Evolutionary conservation across 495 filamentous ascomycete genomes (phyloP), one percentile per base, ranked within the genome.

Genomic region (Daldinia bambusicola): DNA sequence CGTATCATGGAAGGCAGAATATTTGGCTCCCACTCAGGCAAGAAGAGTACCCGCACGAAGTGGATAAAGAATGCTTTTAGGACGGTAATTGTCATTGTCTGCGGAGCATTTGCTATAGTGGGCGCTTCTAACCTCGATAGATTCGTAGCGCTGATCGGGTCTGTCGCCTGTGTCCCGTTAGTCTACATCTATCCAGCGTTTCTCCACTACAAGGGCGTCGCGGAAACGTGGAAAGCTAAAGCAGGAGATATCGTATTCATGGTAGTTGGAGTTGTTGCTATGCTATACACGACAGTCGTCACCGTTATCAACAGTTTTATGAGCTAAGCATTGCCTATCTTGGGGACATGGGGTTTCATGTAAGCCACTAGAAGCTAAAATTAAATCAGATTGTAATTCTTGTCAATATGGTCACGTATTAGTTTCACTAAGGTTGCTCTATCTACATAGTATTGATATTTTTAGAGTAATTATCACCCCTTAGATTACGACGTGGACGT

Each of bases 141-240:
- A 52, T 91, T 91, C 64, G 89, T 91, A 0, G 86, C 88, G 0
- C 74, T 91, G 30, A 90, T 89, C 67, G 89, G 89, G 0, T 84
- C 80, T 18, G 85, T 88, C 63, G 89, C 89, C 3, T 91, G 89
- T 56, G 85, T 99, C 63, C 95, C 95, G 10, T 81, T 99, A 55
- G 95, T 98, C 52, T 98, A 97, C 77, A 93, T 99, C 40, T 99
- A 99, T 78, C 96, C 95, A 61, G 82, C 88, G 4, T 87, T 79
- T 56, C 71, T 90, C 62, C 89, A 91, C 72, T 88, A 81, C 65
- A 86, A 83, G 63, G 88, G 86, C 1, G 78, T 89, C 16, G 89
- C 89, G 10, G 77, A 78, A 18, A 82, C 79, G 3, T 75, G 70
- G 67, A 78, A 76, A 71, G 82, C 66, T 2, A 87, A 84, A 75